A percentile compares a stretch with the other conserved stretches of the same genome.
Conservation (phyloP, 306 rosid genomes). For the Fragaria vesca region DNA sequence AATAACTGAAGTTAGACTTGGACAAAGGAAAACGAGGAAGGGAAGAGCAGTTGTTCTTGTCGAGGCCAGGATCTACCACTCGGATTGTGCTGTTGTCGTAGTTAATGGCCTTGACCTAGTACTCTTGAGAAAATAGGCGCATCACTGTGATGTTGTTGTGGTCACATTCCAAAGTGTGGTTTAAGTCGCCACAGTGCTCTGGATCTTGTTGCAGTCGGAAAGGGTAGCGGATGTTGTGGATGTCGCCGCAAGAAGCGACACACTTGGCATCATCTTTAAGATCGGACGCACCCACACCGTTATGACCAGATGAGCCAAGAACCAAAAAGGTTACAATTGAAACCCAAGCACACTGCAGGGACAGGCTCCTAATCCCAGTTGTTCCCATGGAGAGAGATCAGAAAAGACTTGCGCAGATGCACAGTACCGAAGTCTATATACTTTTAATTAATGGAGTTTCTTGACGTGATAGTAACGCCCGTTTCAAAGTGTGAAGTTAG, state of each 20-base stretch:
- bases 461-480: no score
- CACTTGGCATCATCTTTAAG: neutral
- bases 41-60: no score
- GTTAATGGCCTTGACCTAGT: conserved; percentile 25
- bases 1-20: rapidly evolving
- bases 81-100: neutral
- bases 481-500: no score
- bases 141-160: conserved; percentile 14
- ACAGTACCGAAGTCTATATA: no score
- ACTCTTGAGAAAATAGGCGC: neutral
- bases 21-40: no score
- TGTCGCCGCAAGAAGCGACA: conserved; percentile 5
- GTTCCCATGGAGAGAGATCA: neutral
- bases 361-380: neutral
- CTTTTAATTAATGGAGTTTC: no score
- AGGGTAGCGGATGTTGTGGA: conserved; percentile 24
- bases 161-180: conserved; percentile 14
- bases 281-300: no score
- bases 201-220: conserved; percentile 23
- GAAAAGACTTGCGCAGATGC: no score
- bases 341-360: neutral
- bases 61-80: no score
- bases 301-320: neutral
- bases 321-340: neutral
- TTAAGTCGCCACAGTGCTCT: neutral